These are phyloP conservation scores for Scutellaria baicalensis DNA, from an alignment of 257 asterid species.

Conservation along the genomic window DNA sequence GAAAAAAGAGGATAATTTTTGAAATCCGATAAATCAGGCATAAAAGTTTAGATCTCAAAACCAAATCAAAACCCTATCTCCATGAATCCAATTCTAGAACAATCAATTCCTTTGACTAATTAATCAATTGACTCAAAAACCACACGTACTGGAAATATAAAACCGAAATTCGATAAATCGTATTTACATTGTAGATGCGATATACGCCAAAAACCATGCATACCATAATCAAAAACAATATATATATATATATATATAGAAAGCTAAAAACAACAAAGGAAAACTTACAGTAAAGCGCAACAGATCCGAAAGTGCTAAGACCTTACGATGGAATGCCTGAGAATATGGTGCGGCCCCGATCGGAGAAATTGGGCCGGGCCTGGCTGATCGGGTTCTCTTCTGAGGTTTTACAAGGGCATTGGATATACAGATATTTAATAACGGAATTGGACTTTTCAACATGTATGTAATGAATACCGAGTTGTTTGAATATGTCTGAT, in stretches of 20 bases:
- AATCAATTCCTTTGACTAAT: background rate
- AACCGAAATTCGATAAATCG: background rate
- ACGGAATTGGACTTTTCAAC: background rate
- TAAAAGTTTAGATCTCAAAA: conserved; percentile 2
- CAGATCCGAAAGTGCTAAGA: conserved; percentile 14
- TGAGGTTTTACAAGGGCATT: background rate
- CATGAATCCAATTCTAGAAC: background rate
- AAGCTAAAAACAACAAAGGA: background rate
- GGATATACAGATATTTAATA: background rate
- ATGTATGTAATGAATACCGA: background rate
- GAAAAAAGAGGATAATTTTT: background rate
- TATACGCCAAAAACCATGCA: background rate
- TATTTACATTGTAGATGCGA: background rate
- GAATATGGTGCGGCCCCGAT: background rate
- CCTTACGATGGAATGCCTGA: background rate
- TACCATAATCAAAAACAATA: background rate
- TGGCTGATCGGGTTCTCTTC: background rate
- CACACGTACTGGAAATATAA: no score
- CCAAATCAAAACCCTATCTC: background rate
- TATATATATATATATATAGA: background rate
- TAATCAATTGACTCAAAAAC: background rate
- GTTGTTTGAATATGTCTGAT: background rate
- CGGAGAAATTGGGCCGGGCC: background rate
- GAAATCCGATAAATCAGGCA: background rate
- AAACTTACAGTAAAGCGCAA: conserved; percentile 5